Base-by-base conservation (phyloP, 164 flowering plant species). In the Magnolia sinica region DNA sequence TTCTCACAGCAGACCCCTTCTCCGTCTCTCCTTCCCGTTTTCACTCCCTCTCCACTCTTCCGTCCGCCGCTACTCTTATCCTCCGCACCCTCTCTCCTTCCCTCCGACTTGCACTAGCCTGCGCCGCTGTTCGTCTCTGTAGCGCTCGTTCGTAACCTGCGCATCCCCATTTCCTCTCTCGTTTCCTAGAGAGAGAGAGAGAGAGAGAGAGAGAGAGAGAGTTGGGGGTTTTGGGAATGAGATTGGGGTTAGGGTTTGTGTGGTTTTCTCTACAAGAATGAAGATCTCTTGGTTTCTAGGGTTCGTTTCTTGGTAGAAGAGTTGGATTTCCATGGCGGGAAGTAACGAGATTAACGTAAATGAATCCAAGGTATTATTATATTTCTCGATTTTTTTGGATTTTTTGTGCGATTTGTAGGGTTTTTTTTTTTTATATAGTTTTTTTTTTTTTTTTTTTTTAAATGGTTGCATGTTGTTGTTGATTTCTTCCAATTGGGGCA, bases 321-420 rank as follows among this genome's bases (percentile, higher is more conserved):
- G 22, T 19, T 14, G 4, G 27, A n/a, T 70, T 70, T 22, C 70
- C 78, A 90, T 89, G 92, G 91, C 89, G 65, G 86, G 90, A 50
- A 83, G 84, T 71, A 84, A 86, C 75, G 85, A 86, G 83, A 78
- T 90, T 70, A 89, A 83, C 77, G 84, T 84, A 75, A 88, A 71
- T 82, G 95, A 91, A 67, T 82, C 89, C 73, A 86, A 83, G 95
- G 95, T 91, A 81, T 3, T 91, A 81, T 3, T 52, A 11, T 14
- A 18, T 49, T 49, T 19, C 24, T 45, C 8, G 22, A 11, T 7
- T 18, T 55, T 37, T 37, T 37, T 55, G 18, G 45, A 13, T 7
- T n/a, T 70, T 50, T n/a, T 70, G 24, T 1, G 10, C 18, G 5
- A 10, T n/a, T 8, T n/a, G n/a, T n/a, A n/a, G n/a, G n/a, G n/a